These are phyloP conservation scores for Creolimax fragrantissima DNA, from an alignment of 78 protist genomes.

Conservation along the genomic window DNA sequence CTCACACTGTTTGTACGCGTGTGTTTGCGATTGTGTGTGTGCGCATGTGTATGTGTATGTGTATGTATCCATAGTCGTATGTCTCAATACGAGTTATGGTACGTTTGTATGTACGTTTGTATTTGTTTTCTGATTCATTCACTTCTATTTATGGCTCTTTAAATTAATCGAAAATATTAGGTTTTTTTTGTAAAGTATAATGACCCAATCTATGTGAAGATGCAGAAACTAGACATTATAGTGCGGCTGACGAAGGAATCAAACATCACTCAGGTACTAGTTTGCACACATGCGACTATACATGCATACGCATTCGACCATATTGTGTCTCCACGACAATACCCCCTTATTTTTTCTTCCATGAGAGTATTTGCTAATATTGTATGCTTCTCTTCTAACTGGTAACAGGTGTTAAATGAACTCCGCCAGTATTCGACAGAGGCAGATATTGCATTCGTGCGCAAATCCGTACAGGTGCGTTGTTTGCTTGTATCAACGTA, in stretches of 20 bases:
- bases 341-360: not conserved
- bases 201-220: slow-evolving; percentile 97
- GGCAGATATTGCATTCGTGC: slow-evolving; percentile 95
- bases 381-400: not conserved
- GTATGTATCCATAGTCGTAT: not conserved
- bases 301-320: not conserved
- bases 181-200: slow-evolving; percentile 96
- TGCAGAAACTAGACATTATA: slow-evolving; percentile 97
- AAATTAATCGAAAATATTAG: not conserved
- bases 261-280: slow-evolving; percentile 79
- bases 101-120: not conserved
- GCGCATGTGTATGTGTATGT: not conserved
- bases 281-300: too few relatives aligned
- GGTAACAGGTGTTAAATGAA: slow-evolving; percentile 80
- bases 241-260: slow-evolving; percentile 78
- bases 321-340: not conserved
- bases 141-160: not conserved
- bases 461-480: slow-evolving; percentile 84
- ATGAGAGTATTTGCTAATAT: not conserved
- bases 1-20: too few relatives aligned
- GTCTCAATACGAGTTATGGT: not conserved
- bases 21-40: not conserved
- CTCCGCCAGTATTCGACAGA: slow-evolving; percentile 91
- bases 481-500: too few relatives aligned
- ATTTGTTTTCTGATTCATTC: not conserved